Evolutionary conservation across 441 rosid genomes (phyloP), one percentile per base, ranked within the genome.

Genomic region (Aleurites moluccanus): DNA sequence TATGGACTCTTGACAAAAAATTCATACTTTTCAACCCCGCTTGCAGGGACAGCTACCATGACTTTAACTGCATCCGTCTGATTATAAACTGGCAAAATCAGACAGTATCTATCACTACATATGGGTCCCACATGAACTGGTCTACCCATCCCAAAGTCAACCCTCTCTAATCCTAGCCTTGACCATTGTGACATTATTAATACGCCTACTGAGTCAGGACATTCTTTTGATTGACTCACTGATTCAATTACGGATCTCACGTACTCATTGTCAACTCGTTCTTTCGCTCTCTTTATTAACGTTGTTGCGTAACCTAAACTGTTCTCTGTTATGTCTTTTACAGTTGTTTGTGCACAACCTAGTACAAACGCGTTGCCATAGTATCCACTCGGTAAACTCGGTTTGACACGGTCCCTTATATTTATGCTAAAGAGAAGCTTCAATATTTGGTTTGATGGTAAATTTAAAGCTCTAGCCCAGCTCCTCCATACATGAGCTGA

Each of bases 331-430:
- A 93, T 53, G 3, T 91, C 91, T 61, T 83, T 84, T 14, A 82
- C 92, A 47, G 71, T 86, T 44, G 88, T 79, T 56, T 88, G 88
- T 0, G 92, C 93, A 63, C 95, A 88, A 0, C 92, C 97, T 5
- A 93, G 84, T 18, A 91, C 91, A 79, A 93, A 88, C 3, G 94
- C 98, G 75, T 93, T 91, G 15, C 96, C 97, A 81, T 90, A 93
- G 81, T 80, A 93, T 6, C 96, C 97, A 52, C 60, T 30, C 15
- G 98, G 96, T 40, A 91, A 25, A 77, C 85, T 81, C 73, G 98
- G 97, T 67, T 79, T 85, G 71, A 93, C 88, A 77, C 94, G 87
- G 82, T 82, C 73, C 57, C 98, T 81, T 0, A 91, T 69, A 75
- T 91, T 86, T 68, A 90, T 75, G 69, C 96, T 91, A 53, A 93